Conservation (phyloP, 768 basidiomycete genomes). For the Tricholoma matsutake region DNA sequence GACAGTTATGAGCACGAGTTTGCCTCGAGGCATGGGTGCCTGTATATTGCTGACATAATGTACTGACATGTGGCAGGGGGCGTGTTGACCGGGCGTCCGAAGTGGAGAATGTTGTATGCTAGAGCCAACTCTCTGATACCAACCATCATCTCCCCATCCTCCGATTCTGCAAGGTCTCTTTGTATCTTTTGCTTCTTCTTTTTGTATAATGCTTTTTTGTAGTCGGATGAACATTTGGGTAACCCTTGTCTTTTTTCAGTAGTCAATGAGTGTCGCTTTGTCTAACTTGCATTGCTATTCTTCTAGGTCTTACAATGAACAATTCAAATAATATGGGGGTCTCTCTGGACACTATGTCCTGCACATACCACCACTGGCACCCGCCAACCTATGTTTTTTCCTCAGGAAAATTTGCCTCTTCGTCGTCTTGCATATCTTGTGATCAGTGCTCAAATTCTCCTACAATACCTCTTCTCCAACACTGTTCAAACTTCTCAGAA, state of each 20-base stretch:
- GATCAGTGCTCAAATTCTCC: constrained; percentile 12
- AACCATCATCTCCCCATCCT: constrained; percentile 10
- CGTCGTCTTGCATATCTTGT: neutral
- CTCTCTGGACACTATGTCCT: constrained; percentile 1
- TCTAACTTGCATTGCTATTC: constrained; percentile 8
- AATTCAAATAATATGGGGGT: constrained; percentile 9
- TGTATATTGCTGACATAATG: constrained; percentile 18
- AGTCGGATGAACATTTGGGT: constrained; percentile 17
- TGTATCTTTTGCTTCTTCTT: neutral
- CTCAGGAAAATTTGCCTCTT: constrained; percentile 3
- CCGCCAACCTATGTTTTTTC: neutral
- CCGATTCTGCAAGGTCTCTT: constrained; percentile 3
- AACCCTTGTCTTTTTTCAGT: constrained; percentile 1
- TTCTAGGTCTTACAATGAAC: constrained; percentile 15
- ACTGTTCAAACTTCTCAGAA: neutral
- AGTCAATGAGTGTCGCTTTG: neutral
- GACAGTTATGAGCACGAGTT: neutral
- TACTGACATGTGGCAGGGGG: constrained; percentile 20
- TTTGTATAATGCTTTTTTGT: constrained; percentile 10
- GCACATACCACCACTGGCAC: constrained; percentile 7
- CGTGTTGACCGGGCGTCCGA: constrained; percentile 18
- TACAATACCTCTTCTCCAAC: constrained; percentile 7
- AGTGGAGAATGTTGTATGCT: constrained; percentile 11
- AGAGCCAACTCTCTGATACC: constrained; percentile 3
- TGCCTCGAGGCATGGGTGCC: constrained; percentile 18